Evolutionary conservation across 495 filamentous ascomycete genomes (phyloP), one percentile per base, ranked within the genome.

Genomic region (Pseudevernia furfuracea): DNA sequence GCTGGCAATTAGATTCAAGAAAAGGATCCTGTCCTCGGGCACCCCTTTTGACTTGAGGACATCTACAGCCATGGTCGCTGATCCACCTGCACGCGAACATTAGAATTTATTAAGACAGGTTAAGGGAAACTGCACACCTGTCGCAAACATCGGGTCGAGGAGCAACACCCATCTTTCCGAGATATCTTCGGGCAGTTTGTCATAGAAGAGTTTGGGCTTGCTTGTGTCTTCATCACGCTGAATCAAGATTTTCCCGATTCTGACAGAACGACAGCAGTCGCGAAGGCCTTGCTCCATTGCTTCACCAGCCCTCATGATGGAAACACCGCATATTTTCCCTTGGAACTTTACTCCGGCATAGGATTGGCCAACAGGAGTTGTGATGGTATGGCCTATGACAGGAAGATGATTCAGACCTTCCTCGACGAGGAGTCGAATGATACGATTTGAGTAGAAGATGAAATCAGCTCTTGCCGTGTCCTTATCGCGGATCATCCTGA

Each of bases 91-190:
- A 64, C 30, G 19, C 10, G 57, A 55, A 25, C 44, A n/a, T 55
- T 25, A 59, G 57, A 48, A 30, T 25, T 1, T 37, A 30, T n/a
- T 21, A 28, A 48, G 39, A 28, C 15, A n/a, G 59, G 10, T 28
- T 30, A 41, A 38, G 1, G 43, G 41, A 43, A 19, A 36, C 6
- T 30, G 73, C 82, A 72, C 75, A 92, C 93, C 94, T 67, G 94
- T 97, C 58, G 94, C 94, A 77, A 98, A 92, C 94, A 98, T 98
- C 4, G 95, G 94, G 73, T 98, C 95, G 39, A 98, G 80, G n/a
- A 98, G 80, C 36, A 98, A 81, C 37, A 96, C 92, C 90, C 92
- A 97, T 74, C 94, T 78, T 15, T 93, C 82, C 14, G 88, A 84
- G 70, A 98, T 96, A 76, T 98, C 94, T 69, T 89, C 86, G 46